Evolutionary conservation across 2,329 filamentous ascomycete genomes (phyloP), one percentile per base, ranked within the genome.

Genomic region (Penicillium corylophilum): DNA sequence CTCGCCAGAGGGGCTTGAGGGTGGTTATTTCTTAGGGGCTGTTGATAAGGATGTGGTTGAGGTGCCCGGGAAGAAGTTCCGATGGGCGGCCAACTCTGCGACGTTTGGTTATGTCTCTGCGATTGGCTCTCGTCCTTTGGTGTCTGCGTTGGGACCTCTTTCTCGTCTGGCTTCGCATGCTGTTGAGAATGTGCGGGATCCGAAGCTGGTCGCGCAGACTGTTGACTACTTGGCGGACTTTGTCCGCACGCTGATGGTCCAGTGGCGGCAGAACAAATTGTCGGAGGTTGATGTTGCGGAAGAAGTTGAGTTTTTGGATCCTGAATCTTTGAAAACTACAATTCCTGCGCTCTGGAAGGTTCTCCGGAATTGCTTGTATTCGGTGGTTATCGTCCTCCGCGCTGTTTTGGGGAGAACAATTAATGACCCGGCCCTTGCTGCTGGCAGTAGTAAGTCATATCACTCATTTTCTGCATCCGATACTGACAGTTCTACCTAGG

Each of bases 241-340:
- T 62, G 81, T 85, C 0, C 78, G 80, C 23, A 84, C 79, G 3
- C 70, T 95, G 6, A 76, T 86, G 41, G 81, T 84, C 1, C 85
- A 86, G 53, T 96, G 91, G 91, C 81, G 83, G 29, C 81, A 83
- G 54, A 89, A 83, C 65, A 86, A 87, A 48, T 76, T 96, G 35
- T 90, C 88, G 1, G 80, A 83, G 44, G 76, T 95, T 35, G 90
- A 95, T 59, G 71, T 79, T 10, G 81, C 84, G 0, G 82, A 89
- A 48, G 88, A 95, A 62, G 67, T 71, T 2, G 72, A 79, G 8
- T 82, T 79, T 46, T 73, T 95, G 6, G 82, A 85, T 20, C 77
- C 82, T 0, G 84, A 89, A 50, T 87, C 88, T 0, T 68, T 84
- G 31, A 78, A 82, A 54, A 82, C 72, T 16, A 90, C 90, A 0